Conservation (phyloP, 805 yeast species). For the Schizosaccharomyces lindneri region DNA sequence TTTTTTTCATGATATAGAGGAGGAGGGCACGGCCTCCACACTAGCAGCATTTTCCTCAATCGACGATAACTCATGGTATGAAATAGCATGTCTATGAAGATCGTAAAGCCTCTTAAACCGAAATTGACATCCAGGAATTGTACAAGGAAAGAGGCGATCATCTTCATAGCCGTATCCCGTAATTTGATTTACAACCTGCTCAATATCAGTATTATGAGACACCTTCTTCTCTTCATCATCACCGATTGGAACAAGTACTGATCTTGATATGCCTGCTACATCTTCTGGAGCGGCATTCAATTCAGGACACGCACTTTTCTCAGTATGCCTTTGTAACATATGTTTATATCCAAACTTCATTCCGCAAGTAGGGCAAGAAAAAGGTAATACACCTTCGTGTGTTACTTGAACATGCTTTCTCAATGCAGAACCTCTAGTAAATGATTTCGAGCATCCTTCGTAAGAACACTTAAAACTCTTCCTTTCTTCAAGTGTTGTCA, state of each 20-base stretch:
- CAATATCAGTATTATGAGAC: not conserved
- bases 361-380: conserved; percentile 8
- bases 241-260: no score
- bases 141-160: conserved; percentile 13
- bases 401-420: conserved; percentile 20
- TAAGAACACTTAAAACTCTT: conserved; percentile 35
- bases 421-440: conserved; percentile 32
- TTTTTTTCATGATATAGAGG: no score
- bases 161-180: conserved; percentile 16
- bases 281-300: not conserved
- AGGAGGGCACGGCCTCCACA: no score
- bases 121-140: conserved; percentile 12
- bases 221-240: no score
- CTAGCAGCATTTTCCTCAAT: no score
- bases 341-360: conserved; percentile 9
- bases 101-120: conserved; percentile 18
- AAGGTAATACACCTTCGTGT: conserved; percentile 9
- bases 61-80: not conserved
- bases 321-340: conserved; percentile 6
- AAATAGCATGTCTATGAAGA: conserved; percentile 14
- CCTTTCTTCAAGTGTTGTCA: conserved; percentile 20
- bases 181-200: conserved; percentile 11
- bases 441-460: conserved; percentile 23
- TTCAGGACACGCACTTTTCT: not conserved
- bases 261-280: not conserved